phyloP scores from a whole-genome alignment of 1,284 basidiomycete genomes.

The Papiliotrema fonsecae region DNA sequence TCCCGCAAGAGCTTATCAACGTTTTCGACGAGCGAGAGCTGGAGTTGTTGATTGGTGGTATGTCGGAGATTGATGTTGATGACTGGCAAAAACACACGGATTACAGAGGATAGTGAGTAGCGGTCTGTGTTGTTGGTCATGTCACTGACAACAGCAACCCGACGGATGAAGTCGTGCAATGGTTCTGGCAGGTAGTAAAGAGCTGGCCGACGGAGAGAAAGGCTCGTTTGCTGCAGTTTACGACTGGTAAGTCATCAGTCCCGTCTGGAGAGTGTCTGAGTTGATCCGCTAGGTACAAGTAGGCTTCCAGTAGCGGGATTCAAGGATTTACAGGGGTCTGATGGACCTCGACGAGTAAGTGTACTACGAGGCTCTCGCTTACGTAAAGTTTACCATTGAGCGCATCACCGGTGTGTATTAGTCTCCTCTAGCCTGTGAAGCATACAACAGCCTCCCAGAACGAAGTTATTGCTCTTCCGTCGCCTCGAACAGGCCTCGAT shows the following conservation, averaged over 20 bases:
- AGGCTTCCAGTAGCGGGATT: constrained; percentile 98
- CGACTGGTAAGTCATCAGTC: constrained; percentile 2
- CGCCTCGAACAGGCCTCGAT: too few species aligned
- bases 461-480: too few species aligned
- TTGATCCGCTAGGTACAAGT: constrained; percentile 90
- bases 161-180: constrained; percentile 88
- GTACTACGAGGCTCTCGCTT: too few species aligned
- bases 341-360: constrained; percentile 65
- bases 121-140: constrained; percentile 8
- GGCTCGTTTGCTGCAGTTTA: constrained; percentile 8
- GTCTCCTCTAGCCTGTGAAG: neutral
- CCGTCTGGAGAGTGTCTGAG: too few species aligned
- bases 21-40: constrained; percentile 98
- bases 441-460: too few species aligned
- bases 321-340: constrained; percentile 96
- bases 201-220: constrained; percentile 96
- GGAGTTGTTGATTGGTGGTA: constrained; percentile 93
- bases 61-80: constrained; percentile 90
- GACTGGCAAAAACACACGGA: constrained; percentile 62
- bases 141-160: constrained; percentile 56
- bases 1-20: constrained; percentile 89
- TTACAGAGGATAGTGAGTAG: constrained; percentile 53
- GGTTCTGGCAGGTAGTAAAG: constrained; percentile 99
- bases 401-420: too few species aligned
- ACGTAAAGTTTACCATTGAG: too few species aligned